A percentile compares a stretch with the other conserved stretches of the same genome.
These are phyloP conservation scores for Gossypium australe DNA, from an alignment of 345 rosid species.

Conservation along the genomic window DNA sequence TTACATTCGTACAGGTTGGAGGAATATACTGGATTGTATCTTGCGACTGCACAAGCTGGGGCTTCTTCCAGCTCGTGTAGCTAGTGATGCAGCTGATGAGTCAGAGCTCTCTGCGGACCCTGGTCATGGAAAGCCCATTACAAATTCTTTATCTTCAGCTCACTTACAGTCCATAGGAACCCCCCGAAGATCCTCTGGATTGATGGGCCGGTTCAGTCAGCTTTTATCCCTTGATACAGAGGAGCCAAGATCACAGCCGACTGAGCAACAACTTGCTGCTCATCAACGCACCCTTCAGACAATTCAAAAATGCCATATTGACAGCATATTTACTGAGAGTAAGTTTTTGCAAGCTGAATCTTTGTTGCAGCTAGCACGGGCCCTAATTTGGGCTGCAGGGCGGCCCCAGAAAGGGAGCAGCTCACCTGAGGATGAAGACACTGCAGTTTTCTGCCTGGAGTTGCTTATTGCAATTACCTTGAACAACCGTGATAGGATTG, in stretches of 20 bases:
- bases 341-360: slow-evolving; percentile 97
- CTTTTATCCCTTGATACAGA: slow-evolving; percentile 95
- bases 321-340: slow-evolving; percentile 93
- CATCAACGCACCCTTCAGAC: slow-evolving; percentile 94
- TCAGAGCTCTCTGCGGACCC: slow-evolving; percentile 79
- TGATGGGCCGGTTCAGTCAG: slow-evolving; percentile 99
- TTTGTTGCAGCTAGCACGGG: slow-evolving; percentile 83
- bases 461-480: slow-evolving; percentile 93
- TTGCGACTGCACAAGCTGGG: slow-evolving; percentile 93
- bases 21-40: slow-evolving; percentile 94
- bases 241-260: slow-evolving; percentile 97
- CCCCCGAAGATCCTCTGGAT: slow-evolving; percentile 92
- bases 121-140: slow-evolving; percentile 71
- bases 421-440: slow-evolving; percentile 97
- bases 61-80: slow-evolving; percentile 97
- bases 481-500: slow-evolving; percentile 93
- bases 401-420: slow-evolving; percentile 86
- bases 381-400: slow-evolving; percentile 97
- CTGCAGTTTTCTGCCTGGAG: slow-evolving; percentile 97
- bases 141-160: slow-evolving; percentile 70
- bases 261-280: slow-evolving; percentile 98
- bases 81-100: slow-evolving; percentile 98
- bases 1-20: slow-evolving; percentile 91
- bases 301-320: slow-evolving; percentile 96
- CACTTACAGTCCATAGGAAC: slow-evolving; percentile 82